Percentiles rank a stretch among this genome's conserved stretches.
Conservation (phyloP, 352 stramenopile genomes). For the Globisporangium megalacanthum region DNA sequence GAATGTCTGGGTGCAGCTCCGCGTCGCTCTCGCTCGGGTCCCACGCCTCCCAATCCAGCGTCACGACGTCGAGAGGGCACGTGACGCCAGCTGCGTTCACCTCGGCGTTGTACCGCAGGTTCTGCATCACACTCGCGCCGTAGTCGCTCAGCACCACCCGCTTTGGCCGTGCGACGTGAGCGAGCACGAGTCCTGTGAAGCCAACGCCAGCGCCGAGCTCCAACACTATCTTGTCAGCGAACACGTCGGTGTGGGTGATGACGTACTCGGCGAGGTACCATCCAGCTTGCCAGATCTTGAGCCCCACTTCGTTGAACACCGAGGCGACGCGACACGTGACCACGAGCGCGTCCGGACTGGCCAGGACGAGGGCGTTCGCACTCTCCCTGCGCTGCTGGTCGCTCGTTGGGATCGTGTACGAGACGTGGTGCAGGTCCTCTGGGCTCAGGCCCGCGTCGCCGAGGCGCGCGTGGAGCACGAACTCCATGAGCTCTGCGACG, state of each 20-base stretch:
- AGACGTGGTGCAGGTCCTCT: slow-evolving; percentile 73
- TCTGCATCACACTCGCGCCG: slow-evolving; percentile 76
- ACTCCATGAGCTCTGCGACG: slow-evolving; percentile 47
- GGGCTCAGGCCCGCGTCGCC: slow-evolving; percentile 25
- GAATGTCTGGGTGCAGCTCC: slow-evolving; percentile 31
- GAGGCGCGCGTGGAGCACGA: slow-evolving; percentile 33
- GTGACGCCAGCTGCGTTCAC: slow-evolving; percentile 45
- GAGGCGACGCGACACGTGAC: slow-evolving; percentile 75
- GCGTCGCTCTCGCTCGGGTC: slow-evolving; percentile 24
- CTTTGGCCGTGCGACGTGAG: slow-evolving; percentile 26
- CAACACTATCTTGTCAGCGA: slow-evolving; percentile 45
- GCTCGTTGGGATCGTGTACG: slow-evolving; percentile 34
- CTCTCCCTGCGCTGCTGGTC: neutral
- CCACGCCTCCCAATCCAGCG: slow-evolving; percentile 73
- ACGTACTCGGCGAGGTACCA: slow-evolving; percentile 76
- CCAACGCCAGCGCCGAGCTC: slow-evolving; percentile 72
- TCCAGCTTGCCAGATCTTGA: slow-evolving; percentile 79
- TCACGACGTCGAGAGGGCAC: slow-evolving; percentile 49
- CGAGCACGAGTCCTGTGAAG: slow-evolving; percentile 60
- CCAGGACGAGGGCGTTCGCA: neutral
- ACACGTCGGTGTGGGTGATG: slow-evolving; percentile 43
- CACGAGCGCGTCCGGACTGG: slow-evolving; percentile 13
- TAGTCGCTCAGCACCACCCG: slow-evolving; percentile 70
- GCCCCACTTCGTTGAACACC: slow-evolving; percentile 76
- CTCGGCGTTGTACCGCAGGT: slow-evolving; percentile 77